Evolutionary conservation across 2,329 filamentous ascomycete species (phyloP).

Genomic region (Didymellaceae sp.): DNA sequence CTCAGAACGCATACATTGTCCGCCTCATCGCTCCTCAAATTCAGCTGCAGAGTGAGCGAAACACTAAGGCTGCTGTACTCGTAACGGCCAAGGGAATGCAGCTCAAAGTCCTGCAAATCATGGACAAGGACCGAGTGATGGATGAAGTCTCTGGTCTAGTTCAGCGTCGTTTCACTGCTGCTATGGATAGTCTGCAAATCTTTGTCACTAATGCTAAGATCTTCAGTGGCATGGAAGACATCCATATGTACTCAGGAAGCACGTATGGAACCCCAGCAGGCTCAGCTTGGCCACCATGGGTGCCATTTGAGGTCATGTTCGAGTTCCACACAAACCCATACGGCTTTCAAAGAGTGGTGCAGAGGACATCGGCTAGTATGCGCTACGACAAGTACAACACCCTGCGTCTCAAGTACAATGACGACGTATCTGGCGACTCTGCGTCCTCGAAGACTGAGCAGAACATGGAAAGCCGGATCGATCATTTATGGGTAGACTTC

Average conservation of each 20-base stretch:
- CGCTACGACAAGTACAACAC: slow-evolving; percentile 99
- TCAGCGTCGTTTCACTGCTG: slow-evolving; percentile 89
- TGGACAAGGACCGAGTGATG: slow-evolving; percentile 92
- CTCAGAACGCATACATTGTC: slow-evolving; percentile 93
- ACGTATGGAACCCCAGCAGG: slow-evolving; percentile 85
- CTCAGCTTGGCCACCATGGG: slow-evolving; percentile 96
- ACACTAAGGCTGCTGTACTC: slow-evolving; percentile 94
- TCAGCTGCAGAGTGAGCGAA: slow-evolving; percentile 97
- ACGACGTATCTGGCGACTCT: slow-evolving; percentile 76
- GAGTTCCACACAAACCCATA: slow-evolving; percentile 93
- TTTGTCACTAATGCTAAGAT: slow-evolving; percentile 96
- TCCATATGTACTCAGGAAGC: slow-evolving; percentile 94
- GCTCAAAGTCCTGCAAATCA: slow-evolving; percentile 94
- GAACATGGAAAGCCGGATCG: slow-evolving; percentile 78
- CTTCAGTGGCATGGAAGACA: slow-evolving; percentile 77
- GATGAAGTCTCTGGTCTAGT: slow-evolving; percentile 95
- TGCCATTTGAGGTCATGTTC: slow-evolving; percentile 98
- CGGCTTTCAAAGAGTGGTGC: slow-evolving; percentile 96
- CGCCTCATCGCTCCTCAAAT: slow-evolving; percentile 97
- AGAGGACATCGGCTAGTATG: slow-evolving; percentile 92
- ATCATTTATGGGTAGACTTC: slow-evolving; percentile 96
- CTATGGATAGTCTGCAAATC: slow-evolving; percentile 98
- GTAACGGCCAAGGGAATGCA: slow-evolving; percentile 98
- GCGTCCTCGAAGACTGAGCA: slow-evolving; percentile 54
- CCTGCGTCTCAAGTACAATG: slow-evolving; percentile 93